Evolutionary conservation across 1,284 basidiomycete genomes (phyloP), one percentile per base, ranked within the genome.

Genomic region (Termitomyces sp.): DNA sequence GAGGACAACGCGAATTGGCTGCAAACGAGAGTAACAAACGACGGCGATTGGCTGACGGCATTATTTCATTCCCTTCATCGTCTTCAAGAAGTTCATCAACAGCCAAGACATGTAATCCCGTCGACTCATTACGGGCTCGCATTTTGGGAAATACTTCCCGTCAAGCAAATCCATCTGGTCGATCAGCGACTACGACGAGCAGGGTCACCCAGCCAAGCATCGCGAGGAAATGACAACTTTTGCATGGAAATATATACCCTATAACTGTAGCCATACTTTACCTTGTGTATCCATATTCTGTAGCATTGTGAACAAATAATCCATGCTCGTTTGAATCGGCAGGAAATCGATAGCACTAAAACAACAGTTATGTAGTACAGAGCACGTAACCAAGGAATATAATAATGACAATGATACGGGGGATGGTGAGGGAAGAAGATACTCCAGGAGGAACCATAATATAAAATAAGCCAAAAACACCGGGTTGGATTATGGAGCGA

Each of bases 61-160:
- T 67, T 6, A 57, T 64, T 3, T 61, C 72, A 13, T 57, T 71
- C 3, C 66, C 70, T 55, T 45, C 62, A 16, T 46, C 60, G 55
- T 60, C 58, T 3, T 55, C 52, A 35, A 46, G 52, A 24, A 52
- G 48, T 57, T 44, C 58, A 13, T 39, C 59, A 21, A 42, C 57
- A 38, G n/a, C 59, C 60, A 42, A 53, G 13, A 14, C 42, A 35
- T 44, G 57, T 40, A 63, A 68, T 33, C 60, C 75, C 1, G 60
- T 78, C 42, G 64, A 70, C 13, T 69, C 74, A 1, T 63, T 88
- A 28, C 76, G 79, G 46, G 77, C 79, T 19, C 78, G 78, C 54
- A 75, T 87, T 42, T 65, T 88, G 44, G 69, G 72, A 39, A 86
- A 85, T 58, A 78, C 76, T n/a, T 69, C 69, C 8, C 73, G 72